Percentiles rank a stretch among this genome's conserved stretches.
Conservation (phyloP, 108 stramenopile genomes). For the Mediolabrus comicus region DNA sequence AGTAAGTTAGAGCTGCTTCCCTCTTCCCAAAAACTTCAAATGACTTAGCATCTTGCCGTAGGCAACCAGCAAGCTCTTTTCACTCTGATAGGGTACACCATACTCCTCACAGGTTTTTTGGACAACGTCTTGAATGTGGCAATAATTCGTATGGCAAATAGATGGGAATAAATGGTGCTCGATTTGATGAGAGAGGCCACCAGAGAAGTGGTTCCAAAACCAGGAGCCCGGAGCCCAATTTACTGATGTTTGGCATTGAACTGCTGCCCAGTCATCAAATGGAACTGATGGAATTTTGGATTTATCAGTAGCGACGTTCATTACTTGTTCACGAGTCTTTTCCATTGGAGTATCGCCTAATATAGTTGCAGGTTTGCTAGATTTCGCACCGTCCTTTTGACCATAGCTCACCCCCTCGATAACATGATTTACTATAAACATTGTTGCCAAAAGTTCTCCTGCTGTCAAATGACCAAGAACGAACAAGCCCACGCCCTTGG, state of each 20-base stretch:
- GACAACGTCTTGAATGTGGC: constrained; percentile 57
- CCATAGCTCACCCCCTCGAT: constrained; percentile 60
- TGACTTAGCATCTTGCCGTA: constrained; percentile 58
- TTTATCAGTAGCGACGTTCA: constrained; percentile 20
- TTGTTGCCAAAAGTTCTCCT: constrained; percentile 62
- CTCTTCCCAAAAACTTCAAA: constrained; percentile 49
- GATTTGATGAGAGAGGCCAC: constrained; percentile 88
- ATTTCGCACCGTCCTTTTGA: constrained; percentile 20
- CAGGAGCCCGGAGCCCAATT: constrained; percentile 64
- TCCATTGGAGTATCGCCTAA: constrained; percentile 57
- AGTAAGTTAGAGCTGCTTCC: constrained; percentile 5
- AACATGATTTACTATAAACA: constrained; percentile 75
- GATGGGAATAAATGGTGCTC: constrained; percentile 89
- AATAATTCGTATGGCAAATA: constrained; percentile 70
- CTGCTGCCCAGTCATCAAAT: constrained; percentile 77
- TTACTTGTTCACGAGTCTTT: constrained; percentile 40
- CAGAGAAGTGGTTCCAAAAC: constrained; percentile 78
- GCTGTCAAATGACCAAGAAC: constrained; percentile 52
- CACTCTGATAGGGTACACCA: constrained; percentile 59
- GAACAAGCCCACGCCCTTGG: constrained; percentile 41
- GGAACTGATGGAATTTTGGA: constrained; percentile 28
- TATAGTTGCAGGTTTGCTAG: constrained; percentile 32
- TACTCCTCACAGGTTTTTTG: constrained; percentile 56
- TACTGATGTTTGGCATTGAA: constrained; percentile 79
- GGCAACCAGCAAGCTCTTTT: constrained; percentile 41